Conservation (phyloP, 352 stramenopile species). For the Globisporangium rhizosaccharum region DNA sequence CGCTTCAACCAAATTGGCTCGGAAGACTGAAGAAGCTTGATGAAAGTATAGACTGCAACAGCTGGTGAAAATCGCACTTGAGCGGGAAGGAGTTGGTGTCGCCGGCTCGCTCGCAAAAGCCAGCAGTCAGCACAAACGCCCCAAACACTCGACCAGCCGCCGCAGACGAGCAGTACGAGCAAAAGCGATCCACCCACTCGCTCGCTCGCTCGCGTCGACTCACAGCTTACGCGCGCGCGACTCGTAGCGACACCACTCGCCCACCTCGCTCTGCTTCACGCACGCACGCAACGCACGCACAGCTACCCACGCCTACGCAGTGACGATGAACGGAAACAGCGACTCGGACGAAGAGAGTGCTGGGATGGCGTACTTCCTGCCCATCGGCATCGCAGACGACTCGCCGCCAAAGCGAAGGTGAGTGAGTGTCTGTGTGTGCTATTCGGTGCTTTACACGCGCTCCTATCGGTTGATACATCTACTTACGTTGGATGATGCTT, state of each 20-base stretch:
- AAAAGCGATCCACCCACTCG: background rate
- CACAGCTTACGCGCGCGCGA: too few relatives aligned
- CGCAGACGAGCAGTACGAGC: background rate
- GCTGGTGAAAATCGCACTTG: too few relatives aligned
- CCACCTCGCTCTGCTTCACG: background rate
- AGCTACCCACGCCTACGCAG: background rate
- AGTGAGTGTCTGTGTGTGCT: too few relatives aligned
- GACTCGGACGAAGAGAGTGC: constrained; percentile 55
- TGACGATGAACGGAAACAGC: constrained; percentile 12
- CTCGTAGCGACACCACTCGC: too few relatives aligned
- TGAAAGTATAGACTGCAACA: too few relatives aligned
- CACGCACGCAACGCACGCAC: too few relatives aligned
- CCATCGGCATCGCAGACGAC: constrained; percentile 80
- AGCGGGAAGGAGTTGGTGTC: too few relatives aligned
- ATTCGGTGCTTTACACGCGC: too few relatives aligned
- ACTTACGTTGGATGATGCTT: background rate
- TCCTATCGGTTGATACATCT: background rate
- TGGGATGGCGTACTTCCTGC: constrained; percentile 75
- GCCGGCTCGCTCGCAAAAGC: background rate
- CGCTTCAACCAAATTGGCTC: too few relatives aligned
- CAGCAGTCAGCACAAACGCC: background rate
- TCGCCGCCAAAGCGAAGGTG: constrained; percentile 68
- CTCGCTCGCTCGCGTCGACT: background rate
- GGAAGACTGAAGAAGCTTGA: too few relatives aligned
- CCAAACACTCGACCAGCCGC: background rate